Percentiles rank a stretch among this genome's conserved stretches.
Conservation (phyloP, 805 yeast species). For the Babjeviella inositovora region DNA sequence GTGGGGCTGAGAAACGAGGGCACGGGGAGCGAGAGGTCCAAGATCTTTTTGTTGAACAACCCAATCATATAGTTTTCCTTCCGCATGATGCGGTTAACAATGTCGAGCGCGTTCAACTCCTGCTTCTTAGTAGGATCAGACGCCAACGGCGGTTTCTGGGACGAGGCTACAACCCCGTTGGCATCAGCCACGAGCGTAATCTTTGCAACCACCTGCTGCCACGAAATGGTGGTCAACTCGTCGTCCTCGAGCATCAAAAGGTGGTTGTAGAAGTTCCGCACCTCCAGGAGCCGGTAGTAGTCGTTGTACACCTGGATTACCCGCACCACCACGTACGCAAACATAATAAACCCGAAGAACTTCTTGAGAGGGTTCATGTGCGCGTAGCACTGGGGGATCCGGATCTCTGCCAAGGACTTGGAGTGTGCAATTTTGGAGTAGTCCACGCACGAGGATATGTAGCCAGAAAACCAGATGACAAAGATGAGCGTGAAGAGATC, state of each 20-base stretch:
- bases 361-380: constrained; percentile 31
- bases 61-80: constrained; percentile 91
- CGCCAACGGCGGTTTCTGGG: no score
- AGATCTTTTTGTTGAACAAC: constrained; percentile 59
- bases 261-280: constrained; percentile 60
- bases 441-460: constrained; percentile 71
- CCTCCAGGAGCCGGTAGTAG: constrained; percentile 51
- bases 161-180: constrained; percentile 54
- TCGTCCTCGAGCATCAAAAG: constrained; percentile 58
- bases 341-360: constrained; percentile 46
- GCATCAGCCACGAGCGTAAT: constrained; percentile 64
- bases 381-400: constrained; percentile 27
- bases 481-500: constrained; percentile 67
- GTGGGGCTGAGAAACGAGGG: constrained; percentile 12
- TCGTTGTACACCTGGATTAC: constrained; percentile 41
- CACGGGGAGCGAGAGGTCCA: constrained; percentile 48
- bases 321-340: constrained; percentile 33
- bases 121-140: constrained; percentile 53
- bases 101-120: constrained; percentile 79
- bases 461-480: constrained; percentile 66
- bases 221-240: constrained; percentile 83
- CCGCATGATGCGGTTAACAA: constrained; percentile 92
- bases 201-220: constrained; percentile 75
- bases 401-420: constrained; percentile 24
- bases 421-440: constrained; percentile 21